phyloP scores from a whole-genome alignment of 2,329 filamentous ascomycete species.

The Tolypocladium paradoxum region DNA sequence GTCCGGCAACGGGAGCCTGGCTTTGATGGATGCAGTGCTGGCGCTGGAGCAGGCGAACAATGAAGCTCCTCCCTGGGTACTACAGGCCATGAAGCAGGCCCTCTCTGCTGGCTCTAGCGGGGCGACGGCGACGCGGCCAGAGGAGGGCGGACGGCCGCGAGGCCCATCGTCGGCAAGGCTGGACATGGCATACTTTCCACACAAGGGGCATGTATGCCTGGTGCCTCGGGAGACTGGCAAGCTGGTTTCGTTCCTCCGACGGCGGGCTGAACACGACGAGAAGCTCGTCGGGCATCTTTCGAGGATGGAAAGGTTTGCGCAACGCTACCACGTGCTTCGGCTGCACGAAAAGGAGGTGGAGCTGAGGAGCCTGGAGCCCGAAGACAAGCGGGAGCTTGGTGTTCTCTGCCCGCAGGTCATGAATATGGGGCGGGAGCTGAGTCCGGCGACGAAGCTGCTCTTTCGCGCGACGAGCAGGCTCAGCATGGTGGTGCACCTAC shows the following conservation, averaged over 20 bases:
- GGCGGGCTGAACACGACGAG: conserved; percentile 7
- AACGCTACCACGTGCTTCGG: conserved; percentile 30
- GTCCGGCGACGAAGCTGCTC: conserved; percentile 9
- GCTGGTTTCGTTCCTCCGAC: conserved; percentile 12
- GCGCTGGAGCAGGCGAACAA: neutral
- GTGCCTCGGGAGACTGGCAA: conserved; percentile 6
- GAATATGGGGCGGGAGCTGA: conserved; percentile 13
- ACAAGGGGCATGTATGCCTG: conserved; percentile 13
- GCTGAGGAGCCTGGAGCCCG: conserved; percentile 24
- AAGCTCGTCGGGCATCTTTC: neutral
- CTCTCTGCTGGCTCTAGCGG: neutral
- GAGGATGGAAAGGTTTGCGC: conserved; percentile 2
- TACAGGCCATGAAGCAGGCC: neutral
- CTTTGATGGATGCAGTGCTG: neutral
- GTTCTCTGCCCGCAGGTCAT: conserved; percentile 20
- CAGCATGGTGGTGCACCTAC: conserved; percentile 53
- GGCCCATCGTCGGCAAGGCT: conserved; percentile 1
- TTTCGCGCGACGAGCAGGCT: conserved; percentile 30
- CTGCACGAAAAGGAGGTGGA: conserved; percentile 38
- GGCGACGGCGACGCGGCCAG: neutral
- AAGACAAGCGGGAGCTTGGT: conserved; percentile 16
- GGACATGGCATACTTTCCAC: conserved; percentile 26
- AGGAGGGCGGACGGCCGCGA: conserved; percentile 1
- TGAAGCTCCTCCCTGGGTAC: neutral
- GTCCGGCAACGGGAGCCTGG: neutral